Base-by-base conservation (phyloP, 345 rosid genomes). In the Dipteronia sinensis region DNA sequence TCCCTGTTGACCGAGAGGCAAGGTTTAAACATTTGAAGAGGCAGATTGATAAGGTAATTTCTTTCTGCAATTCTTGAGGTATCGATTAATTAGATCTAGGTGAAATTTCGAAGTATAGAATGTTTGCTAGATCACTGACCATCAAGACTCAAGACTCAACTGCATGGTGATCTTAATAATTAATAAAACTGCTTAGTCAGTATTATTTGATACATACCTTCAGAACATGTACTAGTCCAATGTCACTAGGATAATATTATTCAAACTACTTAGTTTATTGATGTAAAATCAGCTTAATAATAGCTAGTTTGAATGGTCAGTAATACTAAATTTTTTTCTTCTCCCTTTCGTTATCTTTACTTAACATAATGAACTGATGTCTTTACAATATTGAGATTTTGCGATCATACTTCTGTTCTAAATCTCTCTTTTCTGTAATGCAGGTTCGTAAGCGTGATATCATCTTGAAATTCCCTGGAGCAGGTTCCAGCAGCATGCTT, bases 371-470 rank as follows among this genome's bases (percentile, higher is more conserved):
- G 16, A 61, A 16, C 6, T 17, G 11, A 44, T 44, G 25, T 38
- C 17, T 73, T 17, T 17, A 22, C 23, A 10, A 27, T 46, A 23
- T 62, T 62, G 16, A 46, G 55, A 64, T 61, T 25, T 27, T 31
- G 27, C 27, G 34, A 22, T 38, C 71, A 1, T 29, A 16, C 38
- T 22, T 77, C 56, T 68, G 10, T 59, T 53, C 74, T 68, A 23
- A 23, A 44, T 51, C 42, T 46, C 46, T 17, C 75, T 73, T 83
- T 51, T 38, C 53, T 83, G 59, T 44, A 64, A 67, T 74, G 84
- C 91, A 95, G 99, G 83, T 90, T 68, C 97, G 93, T 22, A 96
- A 96, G 83, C 89, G 98, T 27, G 86, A 96, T 76, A 89, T 92
- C 65, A 71, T 86, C 77, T 83, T 96, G 78, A 89, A 90, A 79